Percentiles rank a stretch among this genome's conserved stretches.
These are phyloP conservation scores for Hibiscus syriacus DNA, from an alignment of 345 rosid species.

Conservation along the genomic window DNA sequence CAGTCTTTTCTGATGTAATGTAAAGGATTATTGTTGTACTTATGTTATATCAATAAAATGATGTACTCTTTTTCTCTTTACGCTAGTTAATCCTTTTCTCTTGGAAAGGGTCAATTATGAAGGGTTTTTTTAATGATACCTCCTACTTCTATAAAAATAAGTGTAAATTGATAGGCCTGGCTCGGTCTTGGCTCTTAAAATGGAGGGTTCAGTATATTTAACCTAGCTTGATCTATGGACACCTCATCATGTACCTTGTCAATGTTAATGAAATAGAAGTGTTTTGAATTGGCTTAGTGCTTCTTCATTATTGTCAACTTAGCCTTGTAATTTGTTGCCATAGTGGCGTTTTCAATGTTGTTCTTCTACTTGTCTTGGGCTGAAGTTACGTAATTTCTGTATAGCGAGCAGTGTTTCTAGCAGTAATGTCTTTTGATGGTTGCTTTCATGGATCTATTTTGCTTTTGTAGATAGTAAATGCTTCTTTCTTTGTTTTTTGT, in stretches of 20 bases:
- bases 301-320: background rate
- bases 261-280: background rate
- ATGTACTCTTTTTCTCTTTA: no score
- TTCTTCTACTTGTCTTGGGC: background rate
- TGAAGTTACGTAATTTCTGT: background rate
- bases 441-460: slow-evolving; percentile 8
- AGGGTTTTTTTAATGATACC: no score
- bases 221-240: background rate
- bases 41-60: no score
- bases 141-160: slow-evolving; percentile 4
- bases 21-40: no score
- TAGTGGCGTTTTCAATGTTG: background rate
- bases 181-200: background rate
- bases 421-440: background rate
- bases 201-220: background rate
- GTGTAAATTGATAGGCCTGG: background rate
- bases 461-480: background rate
- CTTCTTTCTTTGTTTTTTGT: slow-evolving; percentile 15
- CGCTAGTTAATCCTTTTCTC: no score
- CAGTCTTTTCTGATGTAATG: no score
- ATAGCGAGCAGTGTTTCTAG: background rate
- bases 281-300: background rate
- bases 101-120: no score
- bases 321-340: background rate
- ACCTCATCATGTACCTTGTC: background rate